Evolutionary conservation across 2,329 filamentous ascomycete genomes (phyloP).

Genomic region (Elsinoe arachidis): DNA sequence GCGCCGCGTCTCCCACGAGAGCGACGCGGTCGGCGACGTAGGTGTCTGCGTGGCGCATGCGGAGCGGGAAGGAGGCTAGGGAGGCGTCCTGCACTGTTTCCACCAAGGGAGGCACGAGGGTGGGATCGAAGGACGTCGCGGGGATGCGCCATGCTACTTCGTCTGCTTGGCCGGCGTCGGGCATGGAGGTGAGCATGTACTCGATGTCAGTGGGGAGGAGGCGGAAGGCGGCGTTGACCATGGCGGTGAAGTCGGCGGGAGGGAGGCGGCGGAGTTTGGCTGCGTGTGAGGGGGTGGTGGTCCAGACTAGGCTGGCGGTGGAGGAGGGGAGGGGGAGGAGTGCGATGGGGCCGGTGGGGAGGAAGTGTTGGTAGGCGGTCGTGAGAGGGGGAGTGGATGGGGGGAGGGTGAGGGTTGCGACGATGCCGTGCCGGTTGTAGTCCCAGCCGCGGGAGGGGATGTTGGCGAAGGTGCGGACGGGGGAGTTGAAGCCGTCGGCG

Average conservation of each 20-base stretch:
- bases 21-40: constrained; percentile 88
- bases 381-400: constrained; percentile 41
- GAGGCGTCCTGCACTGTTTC: constrained; percentile 66
- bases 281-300: constrained; percentile 74
- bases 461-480: constrained; percentile 78
- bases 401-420: constrained; percentile 69
- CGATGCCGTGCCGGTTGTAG: constrained; percentile 81
- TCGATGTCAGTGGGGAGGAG: constrained; percentile 68
- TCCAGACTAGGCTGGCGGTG: constrained; percentile 84
- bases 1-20: constrained; percentile 86
- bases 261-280: constrained; percentile 68
- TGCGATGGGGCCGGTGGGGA: constrained; percentile 84
- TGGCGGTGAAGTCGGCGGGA: constrained; percentile 64
- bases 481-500: constrained; percentile 90
- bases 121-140: constrained; percentile 47
- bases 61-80: constrained; percentile 82
- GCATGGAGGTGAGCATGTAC: constrained; percentile 62
- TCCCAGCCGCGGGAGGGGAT: constrained; percentile 88
- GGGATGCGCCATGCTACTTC: constrained; percentile 77
- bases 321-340: constrained; percentile 82
- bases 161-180: constrained; percentile 42
- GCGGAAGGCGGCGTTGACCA: constrained; percentile 91
- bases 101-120: constrained; percentile 54
- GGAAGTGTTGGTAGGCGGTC: constrained; percentile 80
- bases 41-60: constrained; percentile 84